Conservation (phyloP, 768 basidiomycete species). For the Jaapia argillacea region DNA sequence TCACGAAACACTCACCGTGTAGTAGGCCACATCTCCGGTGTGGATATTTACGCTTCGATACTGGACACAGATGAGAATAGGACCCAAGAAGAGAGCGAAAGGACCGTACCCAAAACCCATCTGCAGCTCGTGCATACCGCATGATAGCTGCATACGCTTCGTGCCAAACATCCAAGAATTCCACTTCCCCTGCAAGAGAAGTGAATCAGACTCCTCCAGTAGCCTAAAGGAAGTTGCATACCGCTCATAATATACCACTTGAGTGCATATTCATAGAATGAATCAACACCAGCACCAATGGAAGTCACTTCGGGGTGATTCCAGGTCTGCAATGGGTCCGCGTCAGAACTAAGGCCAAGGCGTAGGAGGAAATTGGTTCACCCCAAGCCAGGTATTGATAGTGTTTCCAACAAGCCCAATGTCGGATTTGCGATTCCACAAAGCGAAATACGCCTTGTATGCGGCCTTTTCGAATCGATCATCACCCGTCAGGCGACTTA, state of each 20-base stretch:
- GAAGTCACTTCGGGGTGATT: conserved; percentile 63
- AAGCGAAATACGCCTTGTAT: conserved; percentile 80
- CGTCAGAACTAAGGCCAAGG: not conserved
- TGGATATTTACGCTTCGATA: conserved; percentile 81
- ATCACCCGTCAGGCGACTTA: conserved; percentile 87
- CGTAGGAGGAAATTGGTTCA: conserved; percentile 24
- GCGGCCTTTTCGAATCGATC: conserved; percentile 86
- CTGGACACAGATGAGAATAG: conserved; percentile 27
- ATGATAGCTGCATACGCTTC: conserved; percentile 37
- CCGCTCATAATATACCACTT: conserved; percentile 89
- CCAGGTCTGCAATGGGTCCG: conserved; percentile 45
- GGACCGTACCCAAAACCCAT: conserved; percentile 77
- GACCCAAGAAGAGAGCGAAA: conserved; percentile 1
- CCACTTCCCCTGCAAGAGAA: conserved; percentile 21
- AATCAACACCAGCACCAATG: conserved; percentile 93
- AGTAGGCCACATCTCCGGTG: conserved; percentile 62
- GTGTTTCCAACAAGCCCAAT: conserved; percentile 84
- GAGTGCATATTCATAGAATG: conserved; percentile 89
- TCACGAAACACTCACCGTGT: conserved; percentile 33
- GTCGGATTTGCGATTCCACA: conserved; percentile 87
- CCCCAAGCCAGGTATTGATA: conserved; percentile 75
- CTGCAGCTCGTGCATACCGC: conserved; percentile 70
- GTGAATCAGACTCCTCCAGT: not conserved
- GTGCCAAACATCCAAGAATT: conserved; percentile 28
- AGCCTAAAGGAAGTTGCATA: conserved; percentile 24